Base-by-base conservation (phyloP, 1,139 yeast genomes). In the Hansenula lynferdii region DNA sequence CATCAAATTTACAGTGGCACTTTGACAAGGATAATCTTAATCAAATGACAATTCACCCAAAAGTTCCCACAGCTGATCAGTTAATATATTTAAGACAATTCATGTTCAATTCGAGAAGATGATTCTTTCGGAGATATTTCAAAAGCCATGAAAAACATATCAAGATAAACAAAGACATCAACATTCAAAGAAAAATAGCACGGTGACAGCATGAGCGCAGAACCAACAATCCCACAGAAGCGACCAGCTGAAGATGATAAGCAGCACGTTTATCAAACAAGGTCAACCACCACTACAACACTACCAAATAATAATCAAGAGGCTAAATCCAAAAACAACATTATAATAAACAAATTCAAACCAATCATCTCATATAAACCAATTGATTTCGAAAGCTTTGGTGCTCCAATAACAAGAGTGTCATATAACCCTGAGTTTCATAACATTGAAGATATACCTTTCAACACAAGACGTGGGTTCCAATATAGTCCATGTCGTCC, bases 401-500 rank as follows among this genome's bases (percentile, higher is more conserved):
- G 38, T 5, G 40, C 46, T 2, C 23, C 41, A 4, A 32, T 35
- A 8, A 25, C 42, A 3, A 47, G 45, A 4, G 22, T 41, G 2
- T 37, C 52, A 3, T 39, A 15, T 7, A 49, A 54, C 6, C 56
- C 33, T 6, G n/a, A 54, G 9, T 72, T 78, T 49, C 72, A 58
- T 48, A 63, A 65, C 26, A 68, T 76, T 14, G 95, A 85, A 29
- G 97, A 89, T 42, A 76, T 79, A 38, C 97, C 97, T 0, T 67
- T 76, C 47, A 87, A 87, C 58, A 73, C 51, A 5, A 58, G 80
- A 49, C 65, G 95, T 39, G 94, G 96, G 1, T 92, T 82, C 65
- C 78, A 87, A 45, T 92, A 90, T 59, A 69, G 77, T 40, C 80
- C 90, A 25, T 86, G 96, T 57, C 72, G 80, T 9, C 90, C 95